Evolutionary conservation across 2,329 filamentous ascomycete genomes (phyloP), one percentile per base, ranked within the genome.

Genomic region (Exserohilum rostratum): DNA sequence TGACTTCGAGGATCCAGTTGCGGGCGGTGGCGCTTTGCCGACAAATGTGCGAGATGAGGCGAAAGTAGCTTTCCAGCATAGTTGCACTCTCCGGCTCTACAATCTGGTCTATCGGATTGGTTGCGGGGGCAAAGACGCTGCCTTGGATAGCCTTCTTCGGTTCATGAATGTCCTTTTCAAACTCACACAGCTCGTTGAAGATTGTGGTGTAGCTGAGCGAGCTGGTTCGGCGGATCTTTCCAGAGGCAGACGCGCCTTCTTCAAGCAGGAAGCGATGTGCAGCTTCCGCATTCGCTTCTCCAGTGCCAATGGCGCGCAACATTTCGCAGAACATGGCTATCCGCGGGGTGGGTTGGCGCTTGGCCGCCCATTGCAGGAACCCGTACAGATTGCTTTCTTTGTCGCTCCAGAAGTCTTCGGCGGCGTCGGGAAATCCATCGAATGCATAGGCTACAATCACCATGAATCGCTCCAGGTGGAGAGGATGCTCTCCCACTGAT

Each of bases 291-390:
- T 91, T 95, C 48, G 90, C 85, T 49, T 91, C 86, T 47, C 91
- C 91, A 46, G 88, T 87, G 0, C 95, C 91, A 43, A 99, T 88
- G 1, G 93, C 89, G 68, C 92, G 90, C 13, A 99, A 81, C 87
- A 99, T 93, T 71, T 98, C 93, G 74, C 95, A 99, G 66, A 98
- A 99, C 11, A 93, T 93, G 57, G 91, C 95, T 55, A 96, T 93
- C 20, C 96, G 84, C n/a, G 95, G 95, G 0, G 96, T 97, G 0
- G 96, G 96, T 57, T 96, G 92, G 66, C 95, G 85, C 64, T 91
- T 89, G 3, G 95, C 96, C n/a, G 93, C 90, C 95, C 95, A 99
- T 61, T 96, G 90, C 72, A 99, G 83, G 71, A 99, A 99, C 0
- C 95, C 95, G 59, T 93, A 90, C 29, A 99, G 80, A 64, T 97